Evolutionary conservation across 2,329 filamentous ascomycete species (phyloP).

Genomic region (Sporothrix sp.): DNA sequence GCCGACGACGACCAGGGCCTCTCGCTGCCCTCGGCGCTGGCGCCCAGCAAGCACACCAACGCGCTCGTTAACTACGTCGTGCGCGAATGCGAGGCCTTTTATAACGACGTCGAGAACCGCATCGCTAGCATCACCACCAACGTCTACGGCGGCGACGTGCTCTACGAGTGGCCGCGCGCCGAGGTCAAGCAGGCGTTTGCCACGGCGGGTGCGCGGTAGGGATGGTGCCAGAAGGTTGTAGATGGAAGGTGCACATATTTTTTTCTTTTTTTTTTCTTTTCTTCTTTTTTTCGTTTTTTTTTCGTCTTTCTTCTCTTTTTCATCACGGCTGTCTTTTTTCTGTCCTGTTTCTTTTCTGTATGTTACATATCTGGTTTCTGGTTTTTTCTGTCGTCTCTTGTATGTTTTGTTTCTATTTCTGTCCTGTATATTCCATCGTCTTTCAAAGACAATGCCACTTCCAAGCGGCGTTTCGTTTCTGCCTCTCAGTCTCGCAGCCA

Average conservation of each 20-base stretch:
- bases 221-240: neutral
- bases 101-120: constrained; percentile 50
- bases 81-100: constrained; percentile 52
- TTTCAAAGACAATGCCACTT: too few relatives aligned
- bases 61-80: constrained; percentile 47
- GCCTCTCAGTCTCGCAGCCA: too few relatives aligned
- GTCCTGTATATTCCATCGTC: too few relatives aligned
- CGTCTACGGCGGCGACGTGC: constrained; percentile 54
- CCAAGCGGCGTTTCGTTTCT: too few relatives aligned
- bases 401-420: too few relatives aligned
- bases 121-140: constrained; percentile 51
- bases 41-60: constrained; percentile 4
- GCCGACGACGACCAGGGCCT: constrained; percentile 41
- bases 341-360: neutral
- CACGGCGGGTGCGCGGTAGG: neutral
- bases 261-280: neutral
- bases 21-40: neutral
- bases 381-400: neutral
- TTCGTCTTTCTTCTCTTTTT: neutral
- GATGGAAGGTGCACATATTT: neutral
- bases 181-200: constrained; percentile 53
- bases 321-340: neutral
- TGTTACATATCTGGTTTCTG: neutral
- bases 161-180: constrained; percentile 56
- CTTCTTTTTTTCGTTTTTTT: neutral